A percentile compares a stretch with the other conserved stretches of the same genome.
Conservation (phyloP, 768 basidiomycete genomes). For the Pisolithus tinctorius region DNA sequence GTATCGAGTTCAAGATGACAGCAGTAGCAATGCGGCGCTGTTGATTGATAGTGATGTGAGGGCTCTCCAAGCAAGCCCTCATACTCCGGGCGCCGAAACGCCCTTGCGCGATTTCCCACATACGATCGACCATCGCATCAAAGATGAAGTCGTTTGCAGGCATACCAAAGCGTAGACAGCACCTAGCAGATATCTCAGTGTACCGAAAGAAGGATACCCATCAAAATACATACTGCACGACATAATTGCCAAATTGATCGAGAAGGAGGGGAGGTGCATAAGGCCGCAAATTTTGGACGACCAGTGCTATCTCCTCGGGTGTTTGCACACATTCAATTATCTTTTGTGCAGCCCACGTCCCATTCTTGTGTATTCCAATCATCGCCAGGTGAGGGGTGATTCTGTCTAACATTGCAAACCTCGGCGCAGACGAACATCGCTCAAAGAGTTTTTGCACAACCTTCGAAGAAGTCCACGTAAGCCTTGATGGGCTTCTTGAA, state of each 20-base stretch:
- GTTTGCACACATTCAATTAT: slow-evolving; percentile 92
- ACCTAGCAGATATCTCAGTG: slow-evolving; percentile 37
- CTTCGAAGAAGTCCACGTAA: slow-evolving; percentile 29
- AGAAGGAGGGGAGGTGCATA: slow-evolving; percentile 91
- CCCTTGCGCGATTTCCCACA: slow-evolving; percentile 98
- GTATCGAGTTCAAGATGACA: slow-evolving; percentile 94
- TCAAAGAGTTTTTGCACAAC: slow-evolving; percentile 98
- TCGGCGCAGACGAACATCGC: slow-evolving; percentile 67
- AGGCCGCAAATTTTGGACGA: slow-evolving; percentile 81
- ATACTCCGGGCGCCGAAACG: slow-evolving; percentile 97
- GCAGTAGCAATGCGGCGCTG: slow-evolving; percentile 94
- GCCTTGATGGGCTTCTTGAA: neutral
- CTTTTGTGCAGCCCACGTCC: slow-evolving; percentile 99
- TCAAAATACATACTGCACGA: slow-evolving; percentile 66
- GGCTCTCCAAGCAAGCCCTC: slow-evolving; percentile 92
- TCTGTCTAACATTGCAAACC: slow-evolving; percentile 89
- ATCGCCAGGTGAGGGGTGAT: slow-evolving; percentile 90
- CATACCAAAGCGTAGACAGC: slow-evolving; percentile 84
- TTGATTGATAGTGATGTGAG: slow-evolving; percentile 79
- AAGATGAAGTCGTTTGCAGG: slow-evolving; percentile 95
- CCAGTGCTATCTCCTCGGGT: slow-evolving; percentile 78
- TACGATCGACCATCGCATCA: slow-evolving; percentile 94
- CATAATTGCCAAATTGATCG: slow-evolving; percentile 92
- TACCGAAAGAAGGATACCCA: neutral
- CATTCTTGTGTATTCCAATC: slow-evolving; percentile 99